Evolutionary conservation across 2,329 filamentous ascomycete species (phyloP), one percentile per base, ranked within the genome.

Genomic region (Pseudocercospora musae): DNA sequence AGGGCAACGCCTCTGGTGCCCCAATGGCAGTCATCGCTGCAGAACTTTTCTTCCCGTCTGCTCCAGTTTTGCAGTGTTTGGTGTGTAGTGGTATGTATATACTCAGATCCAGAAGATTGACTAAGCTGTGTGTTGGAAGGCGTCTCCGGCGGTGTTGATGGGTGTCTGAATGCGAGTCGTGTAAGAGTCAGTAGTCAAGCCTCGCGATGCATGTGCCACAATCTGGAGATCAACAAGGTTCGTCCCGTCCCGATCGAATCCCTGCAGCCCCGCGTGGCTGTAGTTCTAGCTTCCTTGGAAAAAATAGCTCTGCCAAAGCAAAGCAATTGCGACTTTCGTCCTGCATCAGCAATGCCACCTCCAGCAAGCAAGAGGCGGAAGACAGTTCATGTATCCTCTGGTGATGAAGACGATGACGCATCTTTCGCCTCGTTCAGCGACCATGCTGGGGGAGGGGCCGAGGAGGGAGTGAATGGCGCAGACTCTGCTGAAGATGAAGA

Each of bases 401-500:
- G 61, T 7, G 68, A 71, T n/a, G 68, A 69, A 3, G 65, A 64
- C 20, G 70, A 70, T 20, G 67, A 68, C 50, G 69, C 66, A 4
- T 76, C 73, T 1, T 74, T 74, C 53, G 74, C 71, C n/a, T 75
- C 74, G 6, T 75, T 75, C 48, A 62, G 67, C 48, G 65, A 67
- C 18, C 62, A 63, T 18, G 62, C 68, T 18, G 59, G 52, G 21
- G 66, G 67, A 23, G 57, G 53, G 10, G 62, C 57, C 13, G 63
- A 64, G 33, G 64, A 65, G 18, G 59, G 29, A 13, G 31, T 58
- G 50, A 44, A 63, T 20, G 60, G 48, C 31, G 60, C 60, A 5
- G 59, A 62, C 20, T n/a, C 49, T 42, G 37, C 2, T 9, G 57
- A 58, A 10, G 59, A 60, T 11, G 62, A 61, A 31, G 57, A 61